phyloP scores from a whole-genome alignment of 75 land plant genomes.

The Ceratopteris richardii region DNA sequence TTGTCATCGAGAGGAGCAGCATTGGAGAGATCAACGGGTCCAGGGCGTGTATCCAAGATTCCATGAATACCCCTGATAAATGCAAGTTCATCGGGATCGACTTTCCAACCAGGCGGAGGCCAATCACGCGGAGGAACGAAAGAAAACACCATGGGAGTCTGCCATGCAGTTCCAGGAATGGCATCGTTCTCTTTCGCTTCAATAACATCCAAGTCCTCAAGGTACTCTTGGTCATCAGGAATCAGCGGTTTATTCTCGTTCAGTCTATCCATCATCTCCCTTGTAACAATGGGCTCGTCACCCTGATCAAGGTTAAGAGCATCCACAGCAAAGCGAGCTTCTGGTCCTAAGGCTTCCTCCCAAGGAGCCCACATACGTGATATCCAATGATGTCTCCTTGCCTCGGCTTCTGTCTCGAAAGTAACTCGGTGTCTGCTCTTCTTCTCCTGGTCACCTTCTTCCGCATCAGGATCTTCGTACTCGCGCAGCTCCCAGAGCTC shows the following conservation, averaged over 20 bases:
- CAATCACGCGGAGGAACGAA: constrained; percentile 84
- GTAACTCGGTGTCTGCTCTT: neutral
- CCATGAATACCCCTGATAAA: constrained; percentile 76
- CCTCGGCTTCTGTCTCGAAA: constrained; percentile 55
- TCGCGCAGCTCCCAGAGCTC: neutral
- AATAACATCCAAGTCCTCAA: constrained; percentile 47
- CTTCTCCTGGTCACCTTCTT: neutral
- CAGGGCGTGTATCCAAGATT: constrained; percentile 31
- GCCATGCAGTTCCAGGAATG: constrained; percentile 5
- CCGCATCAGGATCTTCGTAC: neutral
- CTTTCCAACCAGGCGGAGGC: constrained; percentile 96
- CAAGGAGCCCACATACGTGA: constrained; percentile 97
- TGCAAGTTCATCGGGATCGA: constrained; percentile 73
- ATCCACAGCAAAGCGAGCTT: constrained; percentile 78
- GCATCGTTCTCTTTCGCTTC: constrained; percentile 42
- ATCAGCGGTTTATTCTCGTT: constrained; percentile 61
- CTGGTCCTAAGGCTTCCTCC: constrained; percentile 85
- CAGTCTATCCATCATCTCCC: constrained; percentile 55
- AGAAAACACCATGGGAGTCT: constrained; percentile 47
- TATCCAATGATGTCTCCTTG: constrained; percentile 61
- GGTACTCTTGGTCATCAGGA: constrained; percentile 38
- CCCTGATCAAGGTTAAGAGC: constrained; percentile 46
- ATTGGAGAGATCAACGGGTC: constrained; percentile 27
- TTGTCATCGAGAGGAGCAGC: constrained; percentile 22
- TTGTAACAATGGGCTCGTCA: constrained; percentile 56